Conservation (phyloP, 495 filamentous ascomycete genomes). For the Trichoderma gamsii region DNA sequence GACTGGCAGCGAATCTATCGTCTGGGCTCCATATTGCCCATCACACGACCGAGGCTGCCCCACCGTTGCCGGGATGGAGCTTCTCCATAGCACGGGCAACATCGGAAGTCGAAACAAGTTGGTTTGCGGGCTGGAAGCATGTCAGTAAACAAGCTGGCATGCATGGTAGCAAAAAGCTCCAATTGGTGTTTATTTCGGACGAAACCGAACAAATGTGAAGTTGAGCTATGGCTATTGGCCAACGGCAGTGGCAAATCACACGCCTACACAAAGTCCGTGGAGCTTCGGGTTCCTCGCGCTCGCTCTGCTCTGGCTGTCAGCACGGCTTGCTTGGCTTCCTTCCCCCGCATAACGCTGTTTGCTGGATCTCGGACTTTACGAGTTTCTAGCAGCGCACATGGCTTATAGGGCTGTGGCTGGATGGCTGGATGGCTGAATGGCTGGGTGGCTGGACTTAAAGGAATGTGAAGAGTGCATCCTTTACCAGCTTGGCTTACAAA, state of each 20-base stretch:
- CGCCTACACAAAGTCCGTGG: background rate
- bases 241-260: background rate
- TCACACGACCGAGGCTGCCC: slow-evolving; percentile 8
- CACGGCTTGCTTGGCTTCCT: background rate
- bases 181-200: background rate
- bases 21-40: background rate
- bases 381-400: background rate
- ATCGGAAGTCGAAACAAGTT: background rate
- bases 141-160: background rate
- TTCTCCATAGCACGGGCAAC: background rate
- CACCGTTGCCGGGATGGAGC: background rate
- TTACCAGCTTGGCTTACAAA: background rate
- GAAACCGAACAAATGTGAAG: background rate
- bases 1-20: background rate
- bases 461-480: background rate
- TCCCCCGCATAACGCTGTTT: slow-evolving; percentile 4
- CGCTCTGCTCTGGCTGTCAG: background rate
- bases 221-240: background rate
- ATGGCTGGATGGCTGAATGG: background rate
- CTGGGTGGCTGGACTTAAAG: background rate
- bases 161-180: background rate
- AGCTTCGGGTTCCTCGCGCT: background rate
- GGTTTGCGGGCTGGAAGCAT: background rate
- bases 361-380: background rate
- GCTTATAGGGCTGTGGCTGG: background rate